Conservation (phyloP, 2,329 filamentous ascomycete species). For the Colletotrichum siamense region DNA sequence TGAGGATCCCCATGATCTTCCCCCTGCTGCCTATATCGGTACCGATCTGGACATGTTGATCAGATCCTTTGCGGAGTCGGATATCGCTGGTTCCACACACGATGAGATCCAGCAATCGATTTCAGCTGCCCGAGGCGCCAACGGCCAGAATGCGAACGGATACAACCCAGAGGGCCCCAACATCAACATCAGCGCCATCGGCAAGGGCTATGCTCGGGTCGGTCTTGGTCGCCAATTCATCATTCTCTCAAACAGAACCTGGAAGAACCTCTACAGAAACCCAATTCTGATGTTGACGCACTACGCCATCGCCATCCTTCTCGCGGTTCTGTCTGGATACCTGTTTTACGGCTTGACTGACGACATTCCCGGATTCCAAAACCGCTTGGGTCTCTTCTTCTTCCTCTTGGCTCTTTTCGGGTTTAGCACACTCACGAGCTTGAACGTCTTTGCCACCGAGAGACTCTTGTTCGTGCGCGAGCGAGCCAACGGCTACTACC, state of each 20-base stretch:
- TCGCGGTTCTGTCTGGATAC: constrained; percentile 93
- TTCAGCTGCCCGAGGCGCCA: constrained; percentile 67
- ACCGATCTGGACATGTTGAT: constrained; percentile 87
- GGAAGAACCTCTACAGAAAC: constrained; percentile 97
- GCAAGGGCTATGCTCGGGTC: constrained; percentile 83
- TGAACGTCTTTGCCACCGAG: constrained; percentile 93
- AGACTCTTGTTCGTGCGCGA: constrained; percentile 91
- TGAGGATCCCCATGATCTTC: constrained; percentile 73
- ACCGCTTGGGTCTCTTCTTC: constrained; percentile 95
- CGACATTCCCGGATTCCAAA: constrained; percentile 97
- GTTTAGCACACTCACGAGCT: constrained; percentile 92
- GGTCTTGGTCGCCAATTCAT: constrained; percentile 82
- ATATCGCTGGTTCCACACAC: constrained; percentile 75
- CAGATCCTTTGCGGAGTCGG: constrained; percentile 75
- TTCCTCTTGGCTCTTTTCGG: constrained; percentile 95
- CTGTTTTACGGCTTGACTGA: constrained; percentile 96
- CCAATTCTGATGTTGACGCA: constrained; percentile 98
- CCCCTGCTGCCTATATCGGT: constrained; percentile 62
- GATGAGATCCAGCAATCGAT: constrained; percentile 81
- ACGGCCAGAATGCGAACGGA: constrained; percentile 66
- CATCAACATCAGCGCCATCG: constrained; percentile 62
- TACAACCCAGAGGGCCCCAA: constrained; percentile 52
- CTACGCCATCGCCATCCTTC: constrained; percentile 93
- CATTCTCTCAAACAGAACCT: constrained; percentile 89
- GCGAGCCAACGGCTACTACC: constrained; percentile 95